Percentiles rank a stretch among this genome's conserved stretches.
These are phyloP conservation scores for Tricholomella constricta DNA, from an alignment of 768 basidiomycete genomes.

Conservation along the genomic window DNA sequence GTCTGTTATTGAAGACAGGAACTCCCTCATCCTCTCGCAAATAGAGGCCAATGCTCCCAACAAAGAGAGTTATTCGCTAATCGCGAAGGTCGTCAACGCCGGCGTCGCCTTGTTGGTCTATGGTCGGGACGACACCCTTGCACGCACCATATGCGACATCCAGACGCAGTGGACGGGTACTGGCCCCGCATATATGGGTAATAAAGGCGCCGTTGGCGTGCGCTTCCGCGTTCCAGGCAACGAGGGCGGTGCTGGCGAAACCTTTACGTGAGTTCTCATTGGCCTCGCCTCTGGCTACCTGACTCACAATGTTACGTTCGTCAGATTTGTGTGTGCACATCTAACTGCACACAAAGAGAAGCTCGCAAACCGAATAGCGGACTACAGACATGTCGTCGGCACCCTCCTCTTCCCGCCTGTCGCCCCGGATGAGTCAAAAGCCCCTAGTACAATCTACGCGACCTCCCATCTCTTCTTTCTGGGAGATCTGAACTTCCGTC, in stretches of 20 bases:
- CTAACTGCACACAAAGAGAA: slow-evolving; percentile 80
- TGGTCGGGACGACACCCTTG: slow-evolving; percentile 69
- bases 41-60: slow-evolving; percentile 72
- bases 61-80: slow-evolving; percentile 74
- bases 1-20: slow-evolving; percentile 65
- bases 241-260: slow-evolving; percentile 65
- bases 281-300: slow-evolving; percentile 2
- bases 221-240: slow-evolving; percentile 70
- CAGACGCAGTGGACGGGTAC: slow-evolving; percentile 77
- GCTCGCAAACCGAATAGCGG: slow-evolving; percentile 63
- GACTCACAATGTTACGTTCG: not conserved
- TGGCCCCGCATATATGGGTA: slow-evolving; percentile 80
- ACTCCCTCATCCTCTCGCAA: slow-evolving; percentile 72
- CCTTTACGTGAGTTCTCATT: slow-evolving; percentile 70
- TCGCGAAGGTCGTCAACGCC: slow-evolving; percentile 80
- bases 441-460: slow-evolving; percentile 68
- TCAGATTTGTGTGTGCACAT: slow-evolving; percentile 83
- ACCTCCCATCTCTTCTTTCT: slow-evolving; percentile 92
- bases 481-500: slow-evolving; percentile 92
- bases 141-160: slow-evolving; percentile 60
- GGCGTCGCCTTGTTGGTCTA: slow-evolving; percentile 90
- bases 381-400: slow-evolving; percentile 81
- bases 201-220: slow-evolving; percentile 93
- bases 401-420: slow-evolving; percentile 75
- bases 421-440: slow-evolving; percentile 31